Conservation (phyloP, 2,329 filamentous ascomycete genomes). For the Ophiostoma piceae region DNA sequence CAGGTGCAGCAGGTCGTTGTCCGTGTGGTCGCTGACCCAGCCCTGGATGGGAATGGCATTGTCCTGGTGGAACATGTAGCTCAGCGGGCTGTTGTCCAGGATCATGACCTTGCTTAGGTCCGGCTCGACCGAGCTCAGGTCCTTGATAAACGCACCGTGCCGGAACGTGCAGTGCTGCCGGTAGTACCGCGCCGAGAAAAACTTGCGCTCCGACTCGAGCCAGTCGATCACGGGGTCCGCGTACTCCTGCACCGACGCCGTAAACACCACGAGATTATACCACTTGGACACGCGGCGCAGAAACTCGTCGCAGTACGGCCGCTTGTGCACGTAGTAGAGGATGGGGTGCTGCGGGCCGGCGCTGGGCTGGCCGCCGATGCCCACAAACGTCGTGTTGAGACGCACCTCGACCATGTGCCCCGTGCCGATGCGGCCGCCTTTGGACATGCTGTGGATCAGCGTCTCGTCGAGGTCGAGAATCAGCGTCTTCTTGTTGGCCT, state of each 20-base stretch:
- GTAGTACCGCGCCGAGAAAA: conserved; percentile 90
- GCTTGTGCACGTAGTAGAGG: conserved; percentile 97
- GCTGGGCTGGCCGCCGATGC: conserved; percentile 58
- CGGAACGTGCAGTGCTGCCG: conserved; percentile 94
- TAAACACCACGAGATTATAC: conserved; percentile 97
- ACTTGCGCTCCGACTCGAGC: conserved; percentile 94
- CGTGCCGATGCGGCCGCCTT: conserved; percentile 89
- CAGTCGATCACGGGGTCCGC: conserved; percentile 98
- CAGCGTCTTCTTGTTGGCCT: conserved; percentile 77
- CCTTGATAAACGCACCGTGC: conserved; percentile 96
- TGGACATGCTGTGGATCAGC: conserved; percentile 95
- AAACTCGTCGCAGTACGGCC: conserved; percentile 95
- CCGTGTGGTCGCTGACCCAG: conserved; percentile 98
- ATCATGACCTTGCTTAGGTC: conserved; percentile 99
- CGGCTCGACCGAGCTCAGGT: conserved; percentile 90
- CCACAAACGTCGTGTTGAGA: conserved; percentile 66
- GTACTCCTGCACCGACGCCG: conserved; percentile 95
- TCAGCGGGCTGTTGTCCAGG: conserved; percentile 94
- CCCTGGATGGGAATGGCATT: conserved; percentile 99
- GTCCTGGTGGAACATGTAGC: conserved; percentile 98
- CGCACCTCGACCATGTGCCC: conserved; percentile 99
- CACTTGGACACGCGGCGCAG: conserved; percentile 87
- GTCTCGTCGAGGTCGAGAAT: conserved; percentile 97
- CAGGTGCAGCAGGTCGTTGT: conserved; percentile 88
- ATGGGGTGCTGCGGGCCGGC: conserved; percentile 89